These are phyloP conservation scores for Xylaria telfairii DNA, from an alignment of 495 filamentous ascomycete species.

Conservation along the genomic window DNA sequence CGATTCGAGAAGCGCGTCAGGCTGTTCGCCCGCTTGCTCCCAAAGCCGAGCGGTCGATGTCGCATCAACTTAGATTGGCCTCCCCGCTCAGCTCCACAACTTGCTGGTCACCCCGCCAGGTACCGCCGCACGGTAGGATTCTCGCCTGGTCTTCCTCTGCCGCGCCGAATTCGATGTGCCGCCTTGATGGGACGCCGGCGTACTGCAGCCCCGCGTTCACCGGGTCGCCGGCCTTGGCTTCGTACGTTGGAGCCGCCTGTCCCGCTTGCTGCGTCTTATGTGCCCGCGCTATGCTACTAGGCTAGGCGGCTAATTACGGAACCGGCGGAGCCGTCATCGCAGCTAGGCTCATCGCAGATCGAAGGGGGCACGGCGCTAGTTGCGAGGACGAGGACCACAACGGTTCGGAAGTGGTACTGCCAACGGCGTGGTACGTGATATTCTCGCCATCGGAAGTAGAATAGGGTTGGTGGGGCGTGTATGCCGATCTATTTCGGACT, in stretches of 20 bases:
- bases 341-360: conserved; percentile 56
- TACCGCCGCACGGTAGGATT: conserved; percentile 63
- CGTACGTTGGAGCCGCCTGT: conserved; percentile 68
- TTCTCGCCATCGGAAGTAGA: neutral
- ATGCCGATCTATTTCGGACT: neutral
- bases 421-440: no score
- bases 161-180: conserved; percentile 59
- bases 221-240: conserved; percentile 67
- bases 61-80: conserved; percentile 67
- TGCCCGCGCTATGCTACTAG: conserved; percentile 70
- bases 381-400: no score
- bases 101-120: conserved; percentile 67
- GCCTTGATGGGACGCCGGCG: conserved; percentile 58
- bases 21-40: conserved; percentile 68
- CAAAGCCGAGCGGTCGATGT: conserved; percentile 66
- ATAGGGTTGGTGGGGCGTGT: neutral
- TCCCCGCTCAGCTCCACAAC: conserved; percentile 67
- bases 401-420: no score
- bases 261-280: conserved; percentile 62
- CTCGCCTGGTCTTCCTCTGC: conserved; percentile 56
- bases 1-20: conserved; percentile 69
- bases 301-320: conserved; percentile 67
- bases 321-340: conserved; percentile 68
- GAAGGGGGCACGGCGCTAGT: conserved; percentile 22
- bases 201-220: conserved; percentile 69